Evolutionary conservation across 2,329 filamentous ascomycete species (phyloP).

Genomic region (Dryadomyces quercus-mongolicae): DNA sequence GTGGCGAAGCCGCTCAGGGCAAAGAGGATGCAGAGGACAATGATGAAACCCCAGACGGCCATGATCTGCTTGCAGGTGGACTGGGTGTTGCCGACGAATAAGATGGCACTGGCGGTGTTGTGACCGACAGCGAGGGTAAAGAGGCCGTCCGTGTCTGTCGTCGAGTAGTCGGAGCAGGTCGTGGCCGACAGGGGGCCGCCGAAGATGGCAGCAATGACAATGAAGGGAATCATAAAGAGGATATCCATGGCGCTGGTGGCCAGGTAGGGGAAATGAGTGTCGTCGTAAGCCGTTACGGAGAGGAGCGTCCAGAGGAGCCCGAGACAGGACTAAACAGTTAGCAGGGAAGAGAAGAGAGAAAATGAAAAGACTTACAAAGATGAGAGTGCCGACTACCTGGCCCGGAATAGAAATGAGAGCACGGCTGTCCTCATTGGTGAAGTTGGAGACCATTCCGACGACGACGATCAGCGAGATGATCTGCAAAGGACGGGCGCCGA

Average conservation of each 20-base stretch:
- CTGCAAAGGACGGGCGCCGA: conserved; percentile 59
- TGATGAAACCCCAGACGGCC: conserved; percentile 74
- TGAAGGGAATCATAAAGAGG: conserved; percentile 61
- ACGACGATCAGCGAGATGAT: conserved; percentile 60
- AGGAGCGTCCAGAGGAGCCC: conserved; percentile 69
- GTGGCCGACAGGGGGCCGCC: conserved; percentile 72
- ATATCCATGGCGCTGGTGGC: conserved; percentile 54
- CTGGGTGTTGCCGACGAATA: conserved; percentile 39
- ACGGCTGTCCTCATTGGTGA: conserved; percentile 63
- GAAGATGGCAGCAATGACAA: conserved; percentile 64
- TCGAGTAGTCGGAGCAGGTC: conserved; percentile 47
- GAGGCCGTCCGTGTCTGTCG: conserved; percentile 25
- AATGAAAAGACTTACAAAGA: conserved; percentile 51
- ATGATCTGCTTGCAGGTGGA: conserved; percentile 74
- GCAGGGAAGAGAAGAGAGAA: conserved; percentile 5
- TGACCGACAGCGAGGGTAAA: conserved; percentile 27
- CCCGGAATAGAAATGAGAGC: conserved; percentile 53
- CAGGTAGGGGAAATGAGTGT: conserved; percentile 68
- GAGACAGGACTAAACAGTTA: conserved; percentile 51
- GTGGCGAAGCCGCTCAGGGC: conserved; percentile 48
- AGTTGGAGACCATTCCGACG: conserved; percentile 71
- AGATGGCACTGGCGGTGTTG: conserved; percentile 21
- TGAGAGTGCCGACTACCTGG: conserved; percentile 66
- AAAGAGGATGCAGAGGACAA: conserved; percentile 64
- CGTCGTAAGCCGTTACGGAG: conserved; percentile 19